Evolutionary conservation across 2,329 filamentous ascomycete genomes (phyloP).

Genomic region (Aspergillus unguis): DNA sequence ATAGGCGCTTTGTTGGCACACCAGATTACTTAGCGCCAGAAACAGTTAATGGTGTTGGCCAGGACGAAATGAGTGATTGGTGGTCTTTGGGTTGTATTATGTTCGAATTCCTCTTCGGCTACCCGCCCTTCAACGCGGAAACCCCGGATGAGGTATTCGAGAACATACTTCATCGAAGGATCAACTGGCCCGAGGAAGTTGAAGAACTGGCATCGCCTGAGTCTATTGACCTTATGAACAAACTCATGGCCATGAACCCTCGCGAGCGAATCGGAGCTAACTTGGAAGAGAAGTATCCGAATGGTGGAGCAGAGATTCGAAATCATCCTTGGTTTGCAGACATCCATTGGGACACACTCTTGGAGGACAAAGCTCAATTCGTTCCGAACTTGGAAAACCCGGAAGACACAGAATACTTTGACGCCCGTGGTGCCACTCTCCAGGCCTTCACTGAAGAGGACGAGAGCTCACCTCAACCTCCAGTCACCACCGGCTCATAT

Average conservation of each 20-base stretch:
- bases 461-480: slow-evolving; percentile 69
- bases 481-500: slow-evolving; percentile 70
- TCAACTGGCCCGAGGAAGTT: slow-evolving; percentile 85
- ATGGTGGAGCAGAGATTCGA: slow-evolving; percentile 87
- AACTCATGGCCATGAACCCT: slow-evolving; percentile 80
- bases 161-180: slow-evolving; percentile 85
- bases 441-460: slow-evolving; percentile 94
- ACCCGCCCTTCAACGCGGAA: slow-evolving; percentile 86
- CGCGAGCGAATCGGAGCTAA: slow-evolving; percentile 81
- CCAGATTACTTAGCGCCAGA: slow-evolving; percentile 96
- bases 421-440: slow-evolving; percentile 82
- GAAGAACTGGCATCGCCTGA: slow-evolving; percentile 79
- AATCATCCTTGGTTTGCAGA: slow-evolving; percentile 84
- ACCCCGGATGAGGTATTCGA: slow-evolving; percentile 94
- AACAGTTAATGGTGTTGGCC: slow-evolving; percentile 89
- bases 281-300: slow-evolving; percentile 73
- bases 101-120: slow-evolving; percentile 92
- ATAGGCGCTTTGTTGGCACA: slow-evolving; percentile 89
- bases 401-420: slow-evolving; percentile 98
- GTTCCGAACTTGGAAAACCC: slow-evolving; percentile 89
- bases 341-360: slow-evolving; percentile 81
- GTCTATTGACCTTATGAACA: slow-evolving; percentile 92
- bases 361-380: slow-evolving; percentile 96
- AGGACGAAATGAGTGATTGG: slow-evolving; percentile 99
- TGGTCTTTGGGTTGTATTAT: slow-evolving; percentile 99